Evolutionary conservation across 495 filamentous ascomycete genomes (phyloP), one percentile per base, ranked within the genome.

Genomic region (Penicillium paxilli): DNA sequence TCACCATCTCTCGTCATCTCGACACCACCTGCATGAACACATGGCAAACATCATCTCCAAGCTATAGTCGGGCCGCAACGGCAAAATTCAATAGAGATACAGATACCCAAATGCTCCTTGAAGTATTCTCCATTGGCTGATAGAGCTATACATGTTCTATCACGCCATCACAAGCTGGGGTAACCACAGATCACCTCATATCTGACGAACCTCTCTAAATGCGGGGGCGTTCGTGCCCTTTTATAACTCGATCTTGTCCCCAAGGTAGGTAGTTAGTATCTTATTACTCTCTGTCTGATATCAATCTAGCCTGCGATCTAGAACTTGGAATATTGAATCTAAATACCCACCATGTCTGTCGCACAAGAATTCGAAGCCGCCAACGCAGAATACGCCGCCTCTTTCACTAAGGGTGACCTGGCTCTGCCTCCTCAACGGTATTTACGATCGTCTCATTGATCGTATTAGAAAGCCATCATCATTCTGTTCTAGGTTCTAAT

Each of bases 341-440:
- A 3, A n/a, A 45, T 41, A 33, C 35, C 35, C 47, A 53, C 12
- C n/a, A 73, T 72, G 70, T 66, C 66, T 28, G 63, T 69, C 44
- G 69, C 69, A 35, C 25, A 60, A 45, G 69, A 75, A 54, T 47
- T 69, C 44, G 68, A 72, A 55, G 57, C 63, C 0, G 67, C 80
- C 38, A 92, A 91, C 58, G 75, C 74, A 16, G 55, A 72, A 19
- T 92, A 92, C 63, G 80, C 78, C 0, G 65, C 79, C 14, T 75
- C 65, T 10, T 91, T 92, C 63, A 81, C 70, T 12, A 68, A 88
- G 44, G 87, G 87, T 12, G 42, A 84, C 44, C 78, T 93, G 0
- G 74, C 81, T n/a, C 79, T 91, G 5, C 88, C 88, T 1, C 90
- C 90, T 0, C 80, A 83, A 16, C 89, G 90, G 75, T 71, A 57